Percentiles rank a stretch among this genome's conserved stretches.
These are phyloP conservation scores for Eutrema yunnanense DNA, from an alignment of 345 rosid genomes.

Conservation along the genomic window DNA sequence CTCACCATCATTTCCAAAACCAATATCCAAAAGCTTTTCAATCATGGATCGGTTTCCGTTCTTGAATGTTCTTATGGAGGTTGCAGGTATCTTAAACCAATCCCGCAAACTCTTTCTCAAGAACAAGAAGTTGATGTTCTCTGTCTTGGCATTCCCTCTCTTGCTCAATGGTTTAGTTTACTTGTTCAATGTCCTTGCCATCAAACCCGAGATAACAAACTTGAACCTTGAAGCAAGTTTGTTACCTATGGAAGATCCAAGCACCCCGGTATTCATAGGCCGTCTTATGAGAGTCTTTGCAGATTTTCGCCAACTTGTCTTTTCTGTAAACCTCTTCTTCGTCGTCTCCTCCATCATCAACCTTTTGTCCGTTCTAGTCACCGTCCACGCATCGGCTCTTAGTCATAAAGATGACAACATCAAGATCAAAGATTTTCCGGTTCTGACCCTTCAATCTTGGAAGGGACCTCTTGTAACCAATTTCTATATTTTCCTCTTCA, in stretches of 20 bases:
- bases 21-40: constrained; percentile 1
- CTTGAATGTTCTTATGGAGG: constrained; percentile 15
- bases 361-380: constrained; percentile 25
- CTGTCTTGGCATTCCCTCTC: constrained; percentile 28
- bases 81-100: constrained; percentile 32
- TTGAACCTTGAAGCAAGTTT: constrained; percentile 10
- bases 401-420: constrained; percentile 19
- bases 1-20: background rate
- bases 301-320: constrained; percentile 20
- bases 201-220: constrained; percentile 28
- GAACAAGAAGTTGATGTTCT: constrained; percentile 38
- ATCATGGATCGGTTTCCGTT: background rate
- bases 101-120: constrained; percentile 36
- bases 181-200: constrained; percentile 27
- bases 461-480: constrained; percentile 39
- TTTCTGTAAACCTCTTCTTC: constrained; percentile 18
- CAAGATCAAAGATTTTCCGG: constrained; percentile 23
- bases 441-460: constrained; percentile 27
- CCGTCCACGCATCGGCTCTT: constrained; percentile 37
- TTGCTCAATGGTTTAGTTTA: constrained; percentile 19
- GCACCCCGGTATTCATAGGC: constrained; percentile 12
- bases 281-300: constrained; percentile 20
- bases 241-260: constrained; percentile 26
- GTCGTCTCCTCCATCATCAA: background rate
- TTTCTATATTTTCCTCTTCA: constrained; percentile 35